Percentiles rank a stretch among this genome's conserved stretches.
Evolutionary conservation across 2,329 filamentous ascomycete genomes (phyloP).

Genomic region (Stemphylium vesicarium): DNA sequence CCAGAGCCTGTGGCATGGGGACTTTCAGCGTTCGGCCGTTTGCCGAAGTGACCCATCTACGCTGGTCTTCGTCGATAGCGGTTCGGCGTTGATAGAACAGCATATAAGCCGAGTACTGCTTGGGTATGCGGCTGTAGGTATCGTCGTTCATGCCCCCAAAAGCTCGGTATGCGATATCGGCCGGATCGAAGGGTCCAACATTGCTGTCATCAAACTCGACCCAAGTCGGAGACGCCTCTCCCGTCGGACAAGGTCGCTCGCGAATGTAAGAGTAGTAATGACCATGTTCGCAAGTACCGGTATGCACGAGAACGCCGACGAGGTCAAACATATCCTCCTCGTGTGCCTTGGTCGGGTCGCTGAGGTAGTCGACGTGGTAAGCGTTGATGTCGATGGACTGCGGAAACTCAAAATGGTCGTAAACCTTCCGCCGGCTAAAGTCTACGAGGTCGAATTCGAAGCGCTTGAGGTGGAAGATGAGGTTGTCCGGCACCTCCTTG

Average conservation of each 20-base stretch:
- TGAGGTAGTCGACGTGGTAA: slow-evolving; percentile 87
- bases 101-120: slow-evolving; percentile 83
- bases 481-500: slow-evolving; percentile 88
- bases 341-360: slow-evolving; percentile 61
- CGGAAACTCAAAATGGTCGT: slow-evolving; percentile 92
- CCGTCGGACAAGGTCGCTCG: slow-evolving; percentile 68
- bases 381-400: slow-evolving; percentile 81
- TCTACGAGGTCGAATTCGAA: slow-evolving; percentile 82
- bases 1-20: slow-evolving; percentile 53
- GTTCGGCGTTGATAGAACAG: slow-evolving; percentile 90
- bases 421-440: slow-evolving; percentile 87
- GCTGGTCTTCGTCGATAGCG: slow-evolving; percentile 57
- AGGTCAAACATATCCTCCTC: slow-evolving; percentile 85
- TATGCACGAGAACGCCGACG: slow-evolving; percentile 93
- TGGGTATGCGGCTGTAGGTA: slow-evolving; percentile 34
- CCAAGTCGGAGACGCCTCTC: slow-evolving; percentile 64
- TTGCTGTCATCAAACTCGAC: slow-evolving; percentile 94
- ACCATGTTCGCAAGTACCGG: slow-evolving; percentile 88
- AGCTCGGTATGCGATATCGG: slow-evolving; percentile 74
- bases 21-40: slow-evolving; percentile 55
- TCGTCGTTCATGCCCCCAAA: slow-evolving; percentile 60
- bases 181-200: slow-evolving; percentile 76
- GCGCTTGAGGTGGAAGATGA: slow-evolving; percentile 93
- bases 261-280: slow-evolving; percentile 98
- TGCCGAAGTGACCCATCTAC: slow-evolving; percentile 49